Evolutionary conservation across 768 basidiomycete species (phyloP), one percentile per base, ranked within the genome.

Genomic region (Termitomyces sp.): DNA sequence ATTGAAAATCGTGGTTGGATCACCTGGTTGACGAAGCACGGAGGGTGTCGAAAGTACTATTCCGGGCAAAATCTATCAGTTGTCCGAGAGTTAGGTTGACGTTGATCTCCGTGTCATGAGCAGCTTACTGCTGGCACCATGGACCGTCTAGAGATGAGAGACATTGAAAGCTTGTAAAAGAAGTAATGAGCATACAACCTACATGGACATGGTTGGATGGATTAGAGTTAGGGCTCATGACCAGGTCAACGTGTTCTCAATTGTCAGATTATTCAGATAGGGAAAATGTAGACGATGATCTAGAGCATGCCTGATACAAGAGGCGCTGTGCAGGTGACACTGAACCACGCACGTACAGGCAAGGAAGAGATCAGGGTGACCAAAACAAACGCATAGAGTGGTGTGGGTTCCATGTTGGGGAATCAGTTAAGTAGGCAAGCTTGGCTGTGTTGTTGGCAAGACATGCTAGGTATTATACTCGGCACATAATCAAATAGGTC

Each of bases 141-240:
- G 77, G 20, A 79, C 65, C 24, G 78, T 77, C 75, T 76, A 66
- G 11, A 35, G 7, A 20, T 32, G 11, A 46, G 16, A 0, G 18
- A 15, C 11, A 45, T 59, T 38, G n/a, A 24, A 48, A 44, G 28
- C 20, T 40, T 15, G n/a, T 55, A 28, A 16, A n/a, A 59, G 11
- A 32, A 28, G 24, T 15, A 48, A 24, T 15, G 24, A 55, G 53
- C n/a, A 9, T 13, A 35, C 53, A 57, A 69, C 76, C 44, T 48
- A 79, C 78, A 60, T 79, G 78, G 44, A 78, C 73, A 58, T 79
- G 78, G 42, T 77, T 72, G 0, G 76, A 76, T 0, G 78, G 78
- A 13, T 65, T 65, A 28, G 63, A 63, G 28, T 69, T 73, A 7
- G 78, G 76, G 20, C 69, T 70, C 22, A 75, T 67, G 52, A 79